phyloP scores from a whole-genome alignment of 2,329 filamentous ascomycete genomes.

The Fusarium humuli region DNA sequence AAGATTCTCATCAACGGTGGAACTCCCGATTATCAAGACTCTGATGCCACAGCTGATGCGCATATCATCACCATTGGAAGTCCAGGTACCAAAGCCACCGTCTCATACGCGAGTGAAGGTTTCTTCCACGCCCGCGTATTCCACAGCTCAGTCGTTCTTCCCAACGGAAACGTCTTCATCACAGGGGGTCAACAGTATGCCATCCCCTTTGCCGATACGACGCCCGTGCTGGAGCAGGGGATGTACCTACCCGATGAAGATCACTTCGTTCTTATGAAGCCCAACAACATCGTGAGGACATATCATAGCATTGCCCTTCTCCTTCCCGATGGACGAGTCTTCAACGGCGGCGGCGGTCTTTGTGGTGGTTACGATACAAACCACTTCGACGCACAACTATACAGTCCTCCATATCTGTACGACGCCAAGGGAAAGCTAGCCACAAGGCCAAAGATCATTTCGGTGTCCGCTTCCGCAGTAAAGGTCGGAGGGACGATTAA shows the following conservation, averaged over 20 bases:
- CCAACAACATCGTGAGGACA: slow-evolving; percentile 26
- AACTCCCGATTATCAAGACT: slow-evolving; percentile 58
- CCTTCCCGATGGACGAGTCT: slow-evolving; percentile 28
- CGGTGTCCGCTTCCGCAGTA: background rate
- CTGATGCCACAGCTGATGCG: slow-evolving; percentile 56
- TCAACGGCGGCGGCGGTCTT: slow-evolving; percentile 34
- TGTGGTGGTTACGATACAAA: slow-evolving; percentile 29
- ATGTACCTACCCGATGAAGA: slow-evolving; percentile 17
- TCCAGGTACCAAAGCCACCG: slow-evolving; percentile 1
- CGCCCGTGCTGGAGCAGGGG: slow-evolving; percentile 23
- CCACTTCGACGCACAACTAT: slow-evolving; percentile 38
- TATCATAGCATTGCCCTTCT: slow-evolving; percentile 35
- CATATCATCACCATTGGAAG: slow-evolving; percentile 62
- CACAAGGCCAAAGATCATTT: slow-evolving; percentile 16
- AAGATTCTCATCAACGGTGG: slow-evolving; percentile 67
- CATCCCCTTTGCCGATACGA: slow-evolving; percentile 33
- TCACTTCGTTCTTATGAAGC: slow-evolving; percentile 18
- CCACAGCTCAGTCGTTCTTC: slow-evolving; percentile 60
- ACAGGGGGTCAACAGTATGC: slow-evolving; percentile 54
- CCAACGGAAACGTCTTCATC: slow-evolving; percentile 61
- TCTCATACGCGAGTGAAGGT: slow-evolving; percentile 16
- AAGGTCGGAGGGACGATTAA: slow-evolving; percentile 22
- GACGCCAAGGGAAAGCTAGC: slow-evolving; percentile 23
- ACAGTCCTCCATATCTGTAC: slow-evolving; percentile 28
- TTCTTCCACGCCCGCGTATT: slow-evolving; percentile 53